Evolutionary conservation across 2,329 filamentous ascomycete species (phyloP).

Genomic region (Ascochyta viciae-villosae): DNA sequence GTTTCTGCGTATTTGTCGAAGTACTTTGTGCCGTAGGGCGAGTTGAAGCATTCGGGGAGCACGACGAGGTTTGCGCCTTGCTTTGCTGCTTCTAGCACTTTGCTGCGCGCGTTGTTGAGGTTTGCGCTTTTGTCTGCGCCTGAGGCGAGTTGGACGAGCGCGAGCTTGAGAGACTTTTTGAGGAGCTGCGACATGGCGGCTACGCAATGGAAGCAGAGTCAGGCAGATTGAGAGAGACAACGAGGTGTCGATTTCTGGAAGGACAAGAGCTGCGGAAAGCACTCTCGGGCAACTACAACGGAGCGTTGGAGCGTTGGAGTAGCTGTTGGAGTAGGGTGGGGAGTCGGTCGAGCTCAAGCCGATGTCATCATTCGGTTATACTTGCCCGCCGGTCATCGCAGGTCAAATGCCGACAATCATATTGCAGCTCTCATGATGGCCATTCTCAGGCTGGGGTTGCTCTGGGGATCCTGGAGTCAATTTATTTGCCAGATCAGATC

Average conservation of each 20-base stretch:
- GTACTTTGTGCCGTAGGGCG: constrained; percentile 88
- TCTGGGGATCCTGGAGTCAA: background rate
- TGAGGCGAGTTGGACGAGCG: constrained; percentile 58
- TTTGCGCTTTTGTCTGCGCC: constrained; percentile 81
- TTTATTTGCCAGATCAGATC: background rate
- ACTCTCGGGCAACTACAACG: background rate
- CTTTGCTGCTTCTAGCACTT: constrained; percentile 80
- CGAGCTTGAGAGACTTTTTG: constrained; percentile 49
- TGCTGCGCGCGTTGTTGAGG: constrained; percentile 78
- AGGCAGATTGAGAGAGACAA: background rate
- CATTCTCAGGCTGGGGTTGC: background rate
- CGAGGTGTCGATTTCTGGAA: background rate
- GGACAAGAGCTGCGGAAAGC: too few species aligned
- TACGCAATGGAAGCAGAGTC: too few species aligned
- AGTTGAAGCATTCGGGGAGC: constrained; percentile 98
- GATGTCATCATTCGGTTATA: constrained; percentile 13
- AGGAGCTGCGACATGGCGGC: constrained; percentile 38
- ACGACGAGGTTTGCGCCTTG: constrained; percentile 85
- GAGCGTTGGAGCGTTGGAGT: constrained; percentile 7
- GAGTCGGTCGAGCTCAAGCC: background rate
- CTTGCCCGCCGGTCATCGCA: constrained; percentile 1
- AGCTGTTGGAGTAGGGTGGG: constrained; percentile 12
- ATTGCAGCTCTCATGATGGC: background rate
- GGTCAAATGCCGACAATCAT: constrained; percentile 3
- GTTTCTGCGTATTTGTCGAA: constrained; percentile 93